These are phyloP conservation scores for Tylopilus sp. DNA, from an alignment of 768 basidiomycete genomes.

Conservation along the genomic window DNA sequence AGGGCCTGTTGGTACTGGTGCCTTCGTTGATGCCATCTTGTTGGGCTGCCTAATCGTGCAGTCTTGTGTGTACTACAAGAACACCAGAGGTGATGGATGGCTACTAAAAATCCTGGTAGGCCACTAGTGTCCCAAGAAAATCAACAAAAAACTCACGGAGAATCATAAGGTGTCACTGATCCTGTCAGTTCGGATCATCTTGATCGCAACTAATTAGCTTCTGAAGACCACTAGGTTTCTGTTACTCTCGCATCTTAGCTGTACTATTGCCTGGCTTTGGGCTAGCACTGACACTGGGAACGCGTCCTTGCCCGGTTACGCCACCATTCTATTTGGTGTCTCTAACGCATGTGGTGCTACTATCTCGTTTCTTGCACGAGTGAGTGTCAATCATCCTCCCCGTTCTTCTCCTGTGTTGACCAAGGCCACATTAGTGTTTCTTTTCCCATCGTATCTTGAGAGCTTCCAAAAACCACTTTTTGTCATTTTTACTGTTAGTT, in stretches of 20 bases:
- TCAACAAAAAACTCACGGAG: not conserved
- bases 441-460: conserved; percentile 17
- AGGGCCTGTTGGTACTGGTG: conserved; percentile 23
- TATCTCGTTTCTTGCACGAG: conserved; percentile 16
- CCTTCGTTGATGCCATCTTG: conserved; percentile 21
- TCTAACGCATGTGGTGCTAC: conserved; percentile 12
- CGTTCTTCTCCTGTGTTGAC: not conserved
- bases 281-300: not conserved
- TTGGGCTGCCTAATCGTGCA: conserved; percentile 26
- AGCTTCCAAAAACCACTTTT: conserved; percentile 12
- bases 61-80: conserved; percentile 26
- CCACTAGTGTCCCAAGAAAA: not conserved
- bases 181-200: conserved; percentile 12
- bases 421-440: conserved; percentile 11
- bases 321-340: conserved; percentile 16
- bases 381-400: conserved; percentile 1
- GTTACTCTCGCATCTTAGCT: conserved; percentile 15
- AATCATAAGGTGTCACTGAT: conserved; percentile 13
- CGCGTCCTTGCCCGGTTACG: conserved; percentile 7
- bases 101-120: conserved; percentile 17
- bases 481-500: conserved; percentile 12
- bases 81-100: conserved; percentile 13
- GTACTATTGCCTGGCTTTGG: conserved; percentile 21
- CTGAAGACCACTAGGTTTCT: conserved; percentile 18
- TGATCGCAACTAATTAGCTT: not conserved